Conservation (phyloP, 768 basidiomycete genomes). For the Collybiopsis confluens region DNA sequence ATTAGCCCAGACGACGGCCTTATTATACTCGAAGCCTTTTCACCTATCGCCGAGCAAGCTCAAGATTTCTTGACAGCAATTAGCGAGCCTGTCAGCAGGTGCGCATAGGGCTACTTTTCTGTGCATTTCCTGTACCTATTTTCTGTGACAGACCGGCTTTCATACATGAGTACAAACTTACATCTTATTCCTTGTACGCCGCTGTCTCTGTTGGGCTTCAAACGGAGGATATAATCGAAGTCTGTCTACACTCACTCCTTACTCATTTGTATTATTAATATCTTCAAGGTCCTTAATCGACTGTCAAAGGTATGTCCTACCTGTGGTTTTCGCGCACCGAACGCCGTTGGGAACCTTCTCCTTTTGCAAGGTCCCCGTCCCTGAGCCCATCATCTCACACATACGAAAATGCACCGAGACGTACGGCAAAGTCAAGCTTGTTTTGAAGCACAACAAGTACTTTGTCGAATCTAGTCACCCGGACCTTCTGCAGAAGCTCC, state of each 20-base stretch:
- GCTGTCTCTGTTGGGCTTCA: slow-evolving; percentile 98
- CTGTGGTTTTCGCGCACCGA: neutral
- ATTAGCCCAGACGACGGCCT: slow-evolving; percentile 89
- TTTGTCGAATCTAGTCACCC: slow-evolving; percentile 95
- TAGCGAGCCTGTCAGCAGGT: slow-evolving; percentile 98
- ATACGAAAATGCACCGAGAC: slow-evolving; percentile 93
- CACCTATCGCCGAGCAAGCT: slow-evolving; percentile 95
- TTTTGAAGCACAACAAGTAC: slow-evolving; percentile 96
- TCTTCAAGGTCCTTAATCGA: slow-evolving; percentile 66
- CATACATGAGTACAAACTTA: slow-evolving; percentile 99
- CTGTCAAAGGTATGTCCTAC: slow-evolving; percentile 59
- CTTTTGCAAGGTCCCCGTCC: slow-evolving; percentile 77
- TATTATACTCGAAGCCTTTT: slow-evolving; percentile 97
- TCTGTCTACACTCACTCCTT: slow-evolving; percentile 38
- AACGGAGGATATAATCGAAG: slow-evolving; percentile 98
- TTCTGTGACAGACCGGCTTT: slow-evolving; percentile 72
- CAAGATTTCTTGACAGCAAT: slow-evolving; percentile 99
- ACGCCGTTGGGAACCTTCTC: neutral
- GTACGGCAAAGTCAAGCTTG: slow-evolving; percentile 97
- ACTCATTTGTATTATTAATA: slow-evolving; percentile 24
- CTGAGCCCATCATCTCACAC: slow-evolving; percentile 77
- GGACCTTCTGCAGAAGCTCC: slow-evolving; percentile 81
- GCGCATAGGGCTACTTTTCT: slow-evolving; percentile 29
- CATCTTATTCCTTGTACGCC: slow-evolving; percentile 95
- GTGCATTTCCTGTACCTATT: slow-evolving; percentile 6